Evolutionary conservation across 768 basidiomycete species (phyloP).

Genomic region (Naematelia aurantialba): DNA sequence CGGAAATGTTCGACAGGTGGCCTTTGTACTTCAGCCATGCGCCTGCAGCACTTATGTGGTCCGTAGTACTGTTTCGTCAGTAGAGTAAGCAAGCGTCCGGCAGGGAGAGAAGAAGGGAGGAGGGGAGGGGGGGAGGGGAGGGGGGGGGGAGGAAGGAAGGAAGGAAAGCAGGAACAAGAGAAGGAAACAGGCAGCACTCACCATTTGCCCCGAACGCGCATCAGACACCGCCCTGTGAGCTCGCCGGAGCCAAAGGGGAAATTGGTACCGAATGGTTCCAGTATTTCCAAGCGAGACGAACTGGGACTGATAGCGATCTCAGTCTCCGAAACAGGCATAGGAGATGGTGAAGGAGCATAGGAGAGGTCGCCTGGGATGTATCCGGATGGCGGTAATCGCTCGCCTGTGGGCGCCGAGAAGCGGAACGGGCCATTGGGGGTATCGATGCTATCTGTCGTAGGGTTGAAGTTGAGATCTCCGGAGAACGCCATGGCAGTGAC

Average conservation of each 20-base stretch:
- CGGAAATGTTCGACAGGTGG: conserved; percentile 90
- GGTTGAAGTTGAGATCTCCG: conserved; percentile 90
- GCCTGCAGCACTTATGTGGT: conserved; percentile 96
- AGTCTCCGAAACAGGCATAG: conserved; percentile 70
- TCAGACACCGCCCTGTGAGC: conserved; percentile 73
- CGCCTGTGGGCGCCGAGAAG: conserved; percentile 77
- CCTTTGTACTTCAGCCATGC: conserved; percentile 99
- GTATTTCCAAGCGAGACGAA: conserved; percentile 78
- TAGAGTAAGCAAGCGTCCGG: too few species aligned
- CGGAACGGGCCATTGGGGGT: conserved; percentile 72
- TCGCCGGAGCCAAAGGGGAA: conserved; percentile 64
- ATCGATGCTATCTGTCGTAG: conserved; percentile 68
- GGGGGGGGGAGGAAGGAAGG: not conserved
- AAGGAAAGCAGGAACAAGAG: not conserved
- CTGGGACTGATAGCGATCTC: conserved; percentile 70
- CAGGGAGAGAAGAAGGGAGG: not conserved
- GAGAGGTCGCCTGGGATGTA: conserved; percentile 68
- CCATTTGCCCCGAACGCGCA: conserved; percentile 95
- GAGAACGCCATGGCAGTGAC: conserved; percentile 98
- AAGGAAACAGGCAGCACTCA: conserved; percentile 13
- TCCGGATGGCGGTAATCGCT: conserved; percentile 75
- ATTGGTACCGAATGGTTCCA: conserved; percentile 78
- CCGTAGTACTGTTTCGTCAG: conserved; percentile 63
- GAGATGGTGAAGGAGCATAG: conserved; percentile 73
- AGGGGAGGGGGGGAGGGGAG: not conserved